Conservation (phyloP, 176 grass and related monocot genomes). For the Oryza officinalis region DNA sequence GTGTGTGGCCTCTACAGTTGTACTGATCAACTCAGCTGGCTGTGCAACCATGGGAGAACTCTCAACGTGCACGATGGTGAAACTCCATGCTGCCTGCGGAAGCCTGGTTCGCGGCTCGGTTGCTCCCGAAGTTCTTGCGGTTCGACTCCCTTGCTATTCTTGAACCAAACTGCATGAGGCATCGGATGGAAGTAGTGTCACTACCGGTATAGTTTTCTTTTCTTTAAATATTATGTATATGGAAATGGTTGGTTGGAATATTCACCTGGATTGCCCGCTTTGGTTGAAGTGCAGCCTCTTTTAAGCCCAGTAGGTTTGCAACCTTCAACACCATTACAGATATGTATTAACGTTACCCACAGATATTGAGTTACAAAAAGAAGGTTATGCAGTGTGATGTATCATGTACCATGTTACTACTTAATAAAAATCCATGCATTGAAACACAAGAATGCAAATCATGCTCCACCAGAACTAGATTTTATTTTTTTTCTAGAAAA, state of each 20-base stretch:
- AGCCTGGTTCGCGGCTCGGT: constrained; percentile 84
- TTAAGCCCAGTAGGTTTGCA: constrained; percentile 70
- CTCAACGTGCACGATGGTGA: constrained; percentile 37
- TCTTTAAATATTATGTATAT: not conserved
- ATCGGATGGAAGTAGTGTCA: not conserved
- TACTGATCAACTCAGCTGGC: not conserved
- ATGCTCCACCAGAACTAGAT: not conserved
- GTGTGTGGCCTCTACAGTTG: no score
- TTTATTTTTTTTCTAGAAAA: not conserved
- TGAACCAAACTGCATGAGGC: constrained; percentile 67
- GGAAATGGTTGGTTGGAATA: constrained; percentile 24
- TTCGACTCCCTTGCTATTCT: constrained; percentile 94
- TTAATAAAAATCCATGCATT: not conserved
- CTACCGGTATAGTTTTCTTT: no score
- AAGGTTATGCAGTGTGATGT: not conserved
- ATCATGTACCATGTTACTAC: not conserved
- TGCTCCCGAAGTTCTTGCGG: constrained; percentile 84
- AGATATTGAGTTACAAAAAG: constrained; percentile 24
- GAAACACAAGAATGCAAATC: not conserved
- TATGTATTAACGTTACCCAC: not conserved
- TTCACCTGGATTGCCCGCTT: constrained; percentile 93
- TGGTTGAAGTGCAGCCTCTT: constrained; percentile 73
- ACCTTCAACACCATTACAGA: constrained; percentile 50
- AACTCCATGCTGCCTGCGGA: constrained; percentile 83
- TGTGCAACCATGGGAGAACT: not conserved